These are phyloP conservation scores for Diaporthe ilicicola DNA, from an alignment of 2,329 filamentous ascomycete genomes.

Conservation along the genomic window DNA sequence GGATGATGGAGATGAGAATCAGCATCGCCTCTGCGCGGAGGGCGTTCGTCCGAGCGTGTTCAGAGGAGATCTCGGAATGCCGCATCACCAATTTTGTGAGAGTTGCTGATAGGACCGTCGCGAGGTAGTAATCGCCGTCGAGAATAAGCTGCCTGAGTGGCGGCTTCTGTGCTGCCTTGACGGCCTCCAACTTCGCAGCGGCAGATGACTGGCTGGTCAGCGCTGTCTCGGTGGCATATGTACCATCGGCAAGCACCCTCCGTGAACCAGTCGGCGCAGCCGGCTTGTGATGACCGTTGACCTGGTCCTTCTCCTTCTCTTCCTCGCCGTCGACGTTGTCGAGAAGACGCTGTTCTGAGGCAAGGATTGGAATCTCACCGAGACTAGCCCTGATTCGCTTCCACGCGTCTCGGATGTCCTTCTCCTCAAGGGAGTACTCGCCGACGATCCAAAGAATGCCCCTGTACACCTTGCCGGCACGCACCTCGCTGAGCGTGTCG, in stretches of 20 bases:
- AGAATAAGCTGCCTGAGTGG: slow-evolving; percentile 93
- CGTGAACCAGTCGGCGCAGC: slow-evolving; percentile 83
- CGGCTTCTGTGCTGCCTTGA: slow-evolving; percentile 96
- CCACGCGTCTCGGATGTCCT: slow-evolving; percentile 95
- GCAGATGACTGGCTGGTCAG: slow-evolving; percentile 91
- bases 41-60: slow-evolving; percentile 88
- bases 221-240: slow-evolving; percentile 96
- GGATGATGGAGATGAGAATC: slow-evolving; percentile 99
- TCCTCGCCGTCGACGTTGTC: slow-evolving; percentile 82
- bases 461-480: slow-evolving; percentile 95
- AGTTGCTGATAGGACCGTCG: slow-evolving; percentile 93
- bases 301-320: slow-evolving; percentile 65
- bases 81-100: slow-evolving; percentile 98
- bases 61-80: slow-evolving; percentile 90
- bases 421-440: slow-evolving; percentile 94
- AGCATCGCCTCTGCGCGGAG: slow-evolving; percentile 97
- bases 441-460: slow-evolving; percentile 98
- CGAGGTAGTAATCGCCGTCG: slow-evolving; percentile 96
- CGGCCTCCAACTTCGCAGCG: slow-evolving; percentile 90
- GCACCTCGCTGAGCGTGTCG: slow-evolving; percentile 89
- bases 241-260: slow-evolving; percentile 94
- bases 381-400: slow-evolving; percentile 92
- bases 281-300: slow-evolving; percentile 82
- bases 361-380: slow-evolving; percentile 95
- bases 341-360: slow-evolving; percentile 90